phyloP scores from a whole-genome alignment of 768 basidiomycete species.

The Lanmaoa rubissima region DNA sequence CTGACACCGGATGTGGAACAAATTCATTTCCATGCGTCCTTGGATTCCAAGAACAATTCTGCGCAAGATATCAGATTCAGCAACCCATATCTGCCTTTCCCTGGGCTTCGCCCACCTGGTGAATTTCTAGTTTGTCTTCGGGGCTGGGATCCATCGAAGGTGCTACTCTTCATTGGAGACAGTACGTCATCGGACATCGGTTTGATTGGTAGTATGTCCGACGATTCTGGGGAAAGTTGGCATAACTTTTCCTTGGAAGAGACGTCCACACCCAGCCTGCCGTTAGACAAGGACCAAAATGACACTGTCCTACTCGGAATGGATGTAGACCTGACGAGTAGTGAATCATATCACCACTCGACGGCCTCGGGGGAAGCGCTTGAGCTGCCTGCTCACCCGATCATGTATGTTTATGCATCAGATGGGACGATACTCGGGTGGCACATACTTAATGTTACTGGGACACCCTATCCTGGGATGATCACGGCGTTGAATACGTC shows the following conservation, averaged over 20 bases:
- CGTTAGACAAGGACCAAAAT: slow-evolving; percentile 64
- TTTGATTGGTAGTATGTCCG: slow-evolving; percentile 36
- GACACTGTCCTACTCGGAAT: slow-evolving; percentile 70
- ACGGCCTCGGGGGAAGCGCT: slow-evolving; percentile 41
- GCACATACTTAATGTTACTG: slow-evolving; percentile 59
- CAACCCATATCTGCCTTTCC: slow-evolving; percentile 43
- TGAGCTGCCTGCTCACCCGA: slow-evolving; percentile 50
- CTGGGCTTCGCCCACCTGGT: slow-evolving; percentile 46
- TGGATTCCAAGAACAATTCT: slow-evolving; percentile 42
- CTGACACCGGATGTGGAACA: slow-evolving; percentile 41
- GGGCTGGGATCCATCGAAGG: slow-evolving; percentile 44
- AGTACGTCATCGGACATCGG: slow-evolving; percentile 52
- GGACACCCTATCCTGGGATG: slow-evolving; percentile 57
- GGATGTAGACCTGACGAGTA: slow-evolving; percentile 62
- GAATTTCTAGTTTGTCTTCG: slow-evolving; percentile 39
- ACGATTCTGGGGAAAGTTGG: slow-evolving; percentile 38
- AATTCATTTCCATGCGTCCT: slow-evolving; percentile 38
- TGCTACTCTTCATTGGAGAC: slow-evolving; percentile 47
- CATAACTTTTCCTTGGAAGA: slow-evolving; percentile 47
- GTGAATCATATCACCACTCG: slow-evolving; percentile 36
- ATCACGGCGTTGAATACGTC: slow-evolving; percentile 24
- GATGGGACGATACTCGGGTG: slow-evolving; percentile 78
- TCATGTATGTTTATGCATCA: slow-evolving; percentile 73
- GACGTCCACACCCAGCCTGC: slow-evolving; percentile 54
- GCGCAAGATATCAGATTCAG: slow-evolving; percentile 39